Percentiles rank a stretch among this genome's conserved stretches.
Evolutionary conservation across 202 grass and related monocot species (phyloP).

Genomic region (Schoenoplectus tabernaemontani): DNA sequence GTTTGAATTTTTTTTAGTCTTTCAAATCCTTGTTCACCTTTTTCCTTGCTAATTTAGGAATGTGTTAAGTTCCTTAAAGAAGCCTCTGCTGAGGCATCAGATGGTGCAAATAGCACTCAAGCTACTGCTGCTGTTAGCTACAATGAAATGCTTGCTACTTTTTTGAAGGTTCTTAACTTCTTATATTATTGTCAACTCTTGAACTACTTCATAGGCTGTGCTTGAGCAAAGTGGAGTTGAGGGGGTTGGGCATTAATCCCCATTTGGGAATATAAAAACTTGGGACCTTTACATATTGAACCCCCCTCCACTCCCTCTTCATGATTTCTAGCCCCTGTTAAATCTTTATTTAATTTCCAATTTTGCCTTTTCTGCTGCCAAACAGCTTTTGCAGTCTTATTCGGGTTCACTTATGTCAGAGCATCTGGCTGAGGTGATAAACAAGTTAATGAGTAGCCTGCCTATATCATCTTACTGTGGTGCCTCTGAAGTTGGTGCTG

Average conservation of each 20-base stretch:
- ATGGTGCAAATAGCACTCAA: conserved; percentile 39
- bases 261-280: background rate
- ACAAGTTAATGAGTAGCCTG: conserved; percentile 38
- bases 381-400: conserved; percentile 68
- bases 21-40: conserved; percentile 10
- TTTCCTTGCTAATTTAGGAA: conserved; percentile 38
- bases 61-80: conserved; percentile 82
- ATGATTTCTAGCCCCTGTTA: background rate
- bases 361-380: background rate
- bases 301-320: background rate
- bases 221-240: background rate
- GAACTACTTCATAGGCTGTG: background rate
- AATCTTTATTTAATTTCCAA: background rate
- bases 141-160: conserved; percentile 51
- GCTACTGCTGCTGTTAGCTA: conserved; percentile 34
- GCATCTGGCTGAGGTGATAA: conserved; percentile 66
- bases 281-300: background rate
- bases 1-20: conserved; percentile 1
- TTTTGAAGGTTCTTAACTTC: conserved; percentile 78
- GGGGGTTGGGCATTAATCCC: background rate
- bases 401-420: conserved; percentile 51
- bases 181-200: conserved; percentile 12
- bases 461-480: conserved; percentile 43
- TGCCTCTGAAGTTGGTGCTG: conserved; percentile 30
- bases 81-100: conserved; percentile 28